Percentiles rank a stretch among this genome's conserved stretches.
phyloP scores from a whole-genome alignment of 148 eudicot genomes.

The Camellia granthamiana region DNA sequence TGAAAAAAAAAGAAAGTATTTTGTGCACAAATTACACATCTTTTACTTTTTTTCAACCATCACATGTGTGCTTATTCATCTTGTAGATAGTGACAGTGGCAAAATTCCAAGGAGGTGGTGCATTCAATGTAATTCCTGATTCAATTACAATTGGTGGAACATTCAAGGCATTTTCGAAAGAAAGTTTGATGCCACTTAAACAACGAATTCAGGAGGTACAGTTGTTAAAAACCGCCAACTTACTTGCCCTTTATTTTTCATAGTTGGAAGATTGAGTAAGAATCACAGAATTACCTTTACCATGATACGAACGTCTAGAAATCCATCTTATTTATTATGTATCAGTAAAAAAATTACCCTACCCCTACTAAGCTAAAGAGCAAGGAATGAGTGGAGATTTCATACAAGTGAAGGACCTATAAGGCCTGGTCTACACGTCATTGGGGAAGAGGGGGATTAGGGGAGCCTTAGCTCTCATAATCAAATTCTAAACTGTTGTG shows the following conservation, averaged over 20 bases:
- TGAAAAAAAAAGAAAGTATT: not conserved
- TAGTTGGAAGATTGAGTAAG: not conserved
- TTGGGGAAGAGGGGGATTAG: too few relatives aligned
- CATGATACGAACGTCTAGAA: too few relatives aligned
- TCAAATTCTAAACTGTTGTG: too few relatives aligned
- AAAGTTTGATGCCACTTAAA: constrained; percentile 43
- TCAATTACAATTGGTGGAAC: constrained; percentile 73
- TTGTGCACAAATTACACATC: not conserved
- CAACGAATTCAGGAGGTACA: constrained; percentile 64
- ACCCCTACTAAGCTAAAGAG: too few relatives aligned
- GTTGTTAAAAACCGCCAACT: not conserved
- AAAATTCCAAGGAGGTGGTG: constrained; percentile 65
- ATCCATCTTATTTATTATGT: too few relatives aligned
- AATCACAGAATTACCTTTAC: too few relatives aligned
- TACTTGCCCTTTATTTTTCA: not conserved
- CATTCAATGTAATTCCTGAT: constrained; percentile 76
- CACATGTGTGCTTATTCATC: not conserved
- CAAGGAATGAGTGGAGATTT: too few relatives aligned
- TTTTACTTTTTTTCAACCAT: not conserved
- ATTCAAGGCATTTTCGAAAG: constrained; percentile 52
- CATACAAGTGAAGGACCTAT: too few relatives aligned
- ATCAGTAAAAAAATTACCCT: too few relatives aligned
- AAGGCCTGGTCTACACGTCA: too few relatives aligned
- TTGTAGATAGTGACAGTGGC: constrained; percentile 65
- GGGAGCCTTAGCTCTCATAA: too few relatives aligned